Evolutionary conservation across 1,139 yeast species (phyloP).

Genomic region (Lodderomyces oxycetoniae): DNA sequence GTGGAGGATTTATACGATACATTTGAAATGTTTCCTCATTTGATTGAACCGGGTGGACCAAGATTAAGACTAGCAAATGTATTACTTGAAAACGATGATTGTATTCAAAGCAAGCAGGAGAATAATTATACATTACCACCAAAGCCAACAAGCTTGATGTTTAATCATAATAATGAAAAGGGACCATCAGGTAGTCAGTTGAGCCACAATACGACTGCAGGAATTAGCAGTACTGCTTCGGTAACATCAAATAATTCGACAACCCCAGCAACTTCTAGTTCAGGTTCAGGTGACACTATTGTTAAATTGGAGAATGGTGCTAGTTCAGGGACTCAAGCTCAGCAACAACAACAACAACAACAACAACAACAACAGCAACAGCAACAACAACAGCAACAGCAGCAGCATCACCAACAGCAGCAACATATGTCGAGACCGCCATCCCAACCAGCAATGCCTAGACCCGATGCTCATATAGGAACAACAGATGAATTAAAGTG

Average conservation of each 20-base stretch:
- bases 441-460: slow-evolving; percentile 7
- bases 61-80: slow-evolving; percentile 47
- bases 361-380: slow-evolving; percentile 2
- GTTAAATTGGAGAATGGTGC: not conserved
- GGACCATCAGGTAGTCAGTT: not conserved
- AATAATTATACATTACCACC: slow-evolving; percentile 44
- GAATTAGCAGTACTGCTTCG: not conserved
- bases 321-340: not conserved
- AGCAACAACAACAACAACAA: not conserved
- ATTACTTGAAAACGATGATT: slow-evolving; percentile 56
- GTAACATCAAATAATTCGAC: not conserved
- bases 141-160: slow-evolving; percentile 8
- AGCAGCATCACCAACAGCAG: not conserved
- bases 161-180: not conserved
- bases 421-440: no score
- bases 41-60: slow-evolving; percentile 66
- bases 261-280: slow-evolving; percentile 1
- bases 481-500: slow-evolving; percentile 66
- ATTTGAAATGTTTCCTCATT: slow-evolving; percentile 58
- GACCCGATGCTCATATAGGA: slow-evolving; percentile 43
- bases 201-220: not conserved
- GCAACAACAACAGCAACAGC: slow-evolving; percentile 1
- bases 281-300: not conserved
- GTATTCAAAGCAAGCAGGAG: slow-evolving; percentile 24
- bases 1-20: slow-evolving; percentile 66